A percentile compares a stretch with the other conserved stretches of the same genome.
Conservation (phyloP, 176 grass and related monocot species). For the Chloris gayana region DNA sequence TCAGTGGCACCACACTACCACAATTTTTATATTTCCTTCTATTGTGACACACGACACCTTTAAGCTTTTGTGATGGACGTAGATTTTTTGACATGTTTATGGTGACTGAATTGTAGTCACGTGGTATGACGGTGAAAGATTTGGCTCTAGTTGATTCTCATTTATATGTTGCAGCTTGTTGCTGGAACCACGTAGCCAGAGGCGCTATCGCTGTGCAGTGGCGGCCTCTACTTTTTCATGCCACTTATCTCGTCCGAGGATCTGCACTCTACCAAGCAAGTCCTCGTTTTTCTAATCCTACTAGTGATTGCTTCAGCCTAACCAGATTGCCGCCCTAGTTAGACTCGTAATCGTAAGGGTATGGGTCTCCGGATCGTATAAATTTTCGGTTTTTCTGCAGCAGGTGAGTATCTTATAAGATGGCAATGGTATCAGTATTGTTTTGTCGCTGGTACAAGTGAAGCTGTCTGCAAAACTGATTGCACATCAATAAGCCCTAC, state of each 20-base stretch:
- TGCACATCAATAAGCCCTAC: conserved; percentile 5
- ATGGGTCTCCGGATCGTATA: neutral
- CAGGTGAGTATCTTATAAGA: neutral
- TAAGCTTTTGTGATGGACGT: neutral
- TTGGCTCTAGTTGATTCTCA: neutral
- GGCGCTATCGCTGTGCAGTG: neutral
- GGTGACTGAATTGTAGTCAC: neutral
- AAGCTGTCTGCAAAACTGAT: neutral
- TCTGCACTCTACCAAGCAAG: too few species aligned
- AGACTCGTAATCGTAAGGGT: neutral
- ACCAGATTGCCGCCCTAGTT: neutral
- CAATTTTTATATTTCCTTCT: neutral
- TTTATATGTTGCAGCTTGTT: neutral
- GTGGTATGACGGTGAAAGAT: neutral
- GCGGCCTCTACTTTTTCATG: neutral
- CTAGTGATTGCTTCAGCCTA: neutral
- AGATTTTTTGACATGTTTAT: neutral
- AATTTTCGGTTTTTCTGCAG: too few species aligned
- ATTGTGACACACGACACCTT: neutral
- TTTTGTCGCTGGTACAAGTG: neutral
- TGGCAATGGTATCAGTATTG: neutral
- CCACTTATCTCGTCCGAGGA: neutral
- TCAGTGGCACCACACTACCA: neutral
- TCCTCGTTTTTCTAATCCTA: neutral
- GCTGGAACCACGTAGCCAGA: neutral